phyloP scores from a whole-genome alignment of 208 protist species.

The Borovskyia barvae region DNA sequence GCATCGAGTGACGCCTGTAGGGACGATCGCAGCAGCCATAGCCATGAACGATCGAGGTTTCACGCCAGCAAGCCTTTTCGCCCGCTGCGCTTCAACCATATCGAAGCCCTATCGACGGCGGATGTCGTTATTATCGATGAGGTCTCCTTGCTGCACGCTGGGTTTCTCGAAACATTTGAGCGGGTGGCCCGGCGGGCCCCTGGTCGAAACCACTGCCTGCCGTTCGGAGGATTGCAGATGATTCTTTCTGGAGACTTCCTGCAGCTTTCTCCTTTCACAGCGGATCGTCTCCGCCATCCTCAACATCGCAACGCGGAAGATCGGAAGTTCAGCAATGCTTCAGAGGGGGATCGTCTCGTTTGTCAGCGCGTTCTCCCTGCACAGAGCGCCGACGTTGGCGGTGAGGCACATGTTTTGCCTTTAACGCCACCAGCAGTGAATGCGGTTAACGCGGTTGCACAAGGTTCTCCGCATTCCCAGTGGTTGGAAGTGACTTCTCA shows the following conservation, averaged over 20 bases:
- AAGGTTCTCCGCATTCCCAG: background rate
- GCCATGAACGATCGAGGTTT: background rate
- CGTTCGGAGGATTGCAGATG: conserved; percentile 92
- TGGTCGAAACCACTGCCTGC: conserved; percentile 25
- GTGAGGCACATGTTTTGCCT: too few species aligned
- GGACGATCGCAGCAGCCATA: background rate
- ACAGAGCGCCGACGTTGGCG: too few species aligned
- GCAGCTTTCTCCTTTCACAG: conserved; percentile 78
- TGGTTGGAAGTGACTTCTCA: too few species aligned
- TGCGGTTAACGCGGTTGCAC: background rate
- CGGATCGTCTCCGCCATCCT: conserved; percentile 82
- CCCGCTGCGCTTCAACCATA: conserved; percentile 17
- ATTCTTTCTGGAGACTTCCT: conserved; percentile 93
- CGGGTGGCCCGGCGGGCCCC: conserved; percentile 49
- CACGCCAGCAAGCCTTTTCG: background rate
- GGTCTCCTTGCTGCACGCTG: conserved; percentile 86
- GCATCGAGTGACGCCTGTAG: conserved; percentile 37
- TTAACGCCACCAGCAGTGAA: too few species aligned
- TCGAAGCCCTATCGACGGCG: background rate
- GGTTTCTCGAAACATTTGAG: conserved; percentile 83
- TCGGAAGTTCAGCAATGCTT: background rate
- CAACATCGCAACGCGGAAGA: conserved; percentile 38
- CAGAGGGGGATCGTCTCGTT: background rate
- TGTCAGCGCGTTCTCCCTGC: background rate
- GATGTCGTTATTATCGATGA: conserved; percentile 89